Percentiles rank a stretch among this genome's conserved stretches.
phyloP scores from a whole-genome alignment of 2,329 filamentous ascomycete genomes.

The Chrysoporthe deuterocubensis region DNA sequence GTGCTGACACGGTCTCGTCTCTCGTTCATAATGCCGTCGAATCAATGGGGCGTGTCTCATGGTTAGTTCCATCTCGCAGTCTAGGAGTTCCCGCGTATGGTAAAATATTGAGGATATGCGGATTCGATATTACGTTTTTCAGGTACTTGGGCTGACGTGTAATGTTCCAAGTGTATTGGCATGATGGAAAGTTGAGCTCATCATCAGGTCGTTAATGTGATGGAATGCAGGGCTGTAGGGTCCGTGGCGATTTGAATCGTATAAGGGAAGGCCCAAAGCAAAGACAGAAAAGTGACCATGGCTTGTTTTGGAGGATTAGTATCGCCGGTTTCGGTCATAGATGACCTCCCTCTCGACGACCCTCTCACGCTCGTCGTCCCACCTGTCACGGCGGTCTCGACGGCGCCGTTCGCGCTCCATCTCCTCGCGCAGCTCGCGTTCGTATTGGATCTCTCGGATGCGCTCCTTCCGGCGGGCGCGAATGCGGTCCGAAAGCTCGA shows the following conservation, averaged over 20 bases:
- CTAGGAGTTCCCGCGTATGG: background rate
- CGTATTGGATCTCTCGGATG: conserved; percentile 59
- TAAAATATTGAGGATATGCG: no score
- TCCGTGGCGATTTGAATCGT: no score
- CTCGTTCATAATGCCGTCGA: background rate
- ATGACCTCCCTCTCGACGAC: conserved; percentile 67
- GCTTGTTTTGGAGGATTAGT: background rate
- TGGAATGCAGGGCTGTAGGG: background rate
- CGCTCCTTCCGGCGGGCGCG: conserved; percentile 63
- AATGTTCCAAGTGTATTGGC: background rate
- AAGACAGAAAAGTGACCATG: background rate
- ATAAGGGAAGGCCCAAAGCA: background rate
- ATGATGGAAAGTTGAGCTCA: background rate
- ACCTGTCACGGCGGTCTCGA: conserved; percentile 41
- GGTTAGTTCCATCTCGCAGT: background rate
- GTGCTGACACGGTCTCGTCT: background rate
- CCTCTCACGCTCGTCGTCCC: conserved; percentile 59
- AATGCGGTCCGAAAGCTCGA: conserved; percentile 82
- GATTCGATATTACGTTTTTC: no score
- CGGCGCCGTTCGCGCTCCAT: conserved; percentile 45
- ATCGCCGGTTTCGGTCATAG: conserved; percentile 51
- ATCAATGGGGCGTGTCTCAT: background rate
- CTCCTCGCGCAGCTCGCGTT: conserved; percentile 60
- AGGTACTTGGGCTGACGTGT: background rate
- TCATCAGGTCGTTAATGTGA: background rate